Evolutionary conservation across 257 asterid genomes (phyloP).

Genomic region (Capsicum pubescens): DNA sequence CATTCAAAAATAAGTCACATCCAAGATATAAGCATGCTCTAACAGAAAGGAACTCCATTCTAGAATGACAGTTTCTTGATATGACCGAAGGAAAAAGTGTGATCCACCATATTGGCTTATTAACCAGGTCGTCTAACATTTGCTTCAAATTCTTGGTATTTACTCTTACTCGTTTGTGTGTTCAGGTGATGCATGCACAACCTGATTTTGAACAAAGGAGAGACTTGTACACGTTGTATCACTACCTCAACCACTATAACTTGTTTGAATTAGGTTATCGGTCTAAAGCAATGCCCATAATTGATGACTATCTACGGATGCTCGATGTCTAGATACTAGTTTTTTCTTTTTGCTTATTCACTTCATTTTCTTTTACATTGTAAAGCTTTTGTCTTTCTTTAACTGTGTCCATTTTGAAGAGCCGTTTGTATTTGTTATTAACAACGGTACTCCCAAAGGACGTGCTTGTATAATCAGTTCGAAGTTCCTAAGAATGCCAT

Average conservation of each 20-base stretch:
- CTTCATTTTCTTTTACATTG: slow-evolving; percentile 17
- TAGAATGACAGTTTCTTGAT: not conserved
- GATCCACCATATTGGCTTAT: slow-evolving; percentile 12
- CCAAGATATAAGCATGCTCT: not conserved
- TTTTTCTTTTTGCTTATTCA: not conserved
- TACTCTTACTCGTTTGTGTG: not conserved
- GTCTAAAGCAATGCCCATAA: slow-evolving; percentile 78
- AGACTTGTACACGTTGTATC: slow-evolving; percentile 83
- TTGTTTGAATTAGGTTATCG: slow-evolving; percentile 92
- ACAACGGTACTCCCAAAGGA: no score
- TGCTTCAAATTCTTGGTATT: no score
- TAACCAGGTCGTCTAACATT: not conserved
- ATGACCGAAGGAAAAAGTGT: not conserved
- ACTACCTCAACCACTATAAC: slow-evolving; percentile 92
- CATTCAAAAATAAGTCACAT: not conserved
- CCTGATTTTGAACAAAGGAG: slow-evolving; percentile 73
- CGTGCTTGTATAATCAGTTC: not conserved
- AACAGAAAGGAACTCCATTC: not conserved
- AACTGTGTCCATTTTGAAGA: not conserved
- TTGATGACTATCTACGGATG: slow-evolving; percentile 73
- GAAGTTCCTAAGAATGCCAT: not conserved
- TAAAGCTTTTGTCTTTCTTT: slow-evolving; percentile 5
- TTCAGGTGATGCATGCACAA: slow-evolving; percentile 89
- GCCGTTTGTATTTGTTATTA: no score
- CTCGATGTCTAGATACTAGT: slow-evolving; percentile 49